Percentiles rank a stretch among this genome's conserved stretches.
Conservation (phyloP, 345 rosid genomes). For the Citrus inodora region DNA sequence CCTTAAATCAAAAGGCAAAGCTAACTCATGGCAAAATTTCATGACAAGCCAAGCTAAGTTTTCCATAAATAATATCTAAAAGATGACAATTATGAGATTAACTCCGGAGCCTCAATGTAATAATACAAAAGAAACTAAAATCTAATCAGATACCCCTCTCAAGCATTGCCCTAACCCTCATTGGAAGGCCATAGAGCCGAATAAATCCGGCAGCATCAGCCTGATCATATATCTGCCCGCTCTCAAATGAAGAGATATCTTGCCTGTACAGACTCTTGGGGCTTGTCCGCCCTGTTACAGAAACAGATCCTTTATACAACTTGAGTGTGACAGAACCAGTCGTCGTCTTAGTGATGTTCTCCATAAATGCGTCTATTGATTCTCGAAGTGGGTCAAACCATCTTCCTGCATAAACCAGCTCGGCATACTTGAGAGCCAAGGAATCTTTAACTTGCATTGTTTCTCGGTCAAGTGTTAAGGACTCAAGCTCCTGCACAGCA, state of each 20-base stretch:
- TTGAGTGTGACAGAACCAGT: constrained; percentile 71
- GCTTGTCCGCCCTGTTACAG: constrained; percentile 61
- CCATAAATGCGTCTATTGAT: constrained; percentile 85
- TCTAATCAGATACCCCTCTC: constrained; percentile 43
- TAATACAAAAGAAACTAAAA: not conserved
- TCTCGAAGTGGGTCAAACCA: constrained; percentile 92
- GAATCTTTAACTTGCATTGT: constrained; percentile 76
- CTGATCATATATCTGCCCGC: constrained; percentile 78
- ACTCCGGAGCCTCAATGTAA: not conserved
- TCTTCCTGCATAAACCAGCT: constrained; percentile 89
- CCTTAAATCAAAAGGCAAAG: not conserved
- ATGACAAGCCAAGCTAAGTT: not conserved
- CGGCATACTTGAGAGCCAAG: constrained; percentile 80
- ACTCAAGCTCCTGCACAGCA: constrained; percentile 81
- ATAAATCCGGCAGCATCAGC: constrained; percentile 94
- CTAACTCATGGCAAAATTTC: not conserved
- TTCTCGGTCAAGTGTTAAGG: constrained; percentile 81
- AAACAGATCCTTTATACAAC: constrained; percentile 74
- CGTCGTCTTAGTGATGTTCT: constrained; percentile 69
- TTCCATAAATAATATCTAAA: not conserved
- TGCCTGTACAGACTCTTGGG: constrained; percentile 77
- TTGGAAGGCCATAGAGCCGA: constrained; percentile 74
- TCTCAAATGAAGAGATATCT: constrained; percentile 86
- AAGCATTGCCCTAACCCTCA: constrained; percentile 83
- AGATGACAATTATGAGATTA: not conserved